Percentiles rank a stretch among this genome's conserved stretches.
Conservation (phyloP, 2,329 filamentous ascomycete species). For the Drechslerella coelobrocha region DNA sequence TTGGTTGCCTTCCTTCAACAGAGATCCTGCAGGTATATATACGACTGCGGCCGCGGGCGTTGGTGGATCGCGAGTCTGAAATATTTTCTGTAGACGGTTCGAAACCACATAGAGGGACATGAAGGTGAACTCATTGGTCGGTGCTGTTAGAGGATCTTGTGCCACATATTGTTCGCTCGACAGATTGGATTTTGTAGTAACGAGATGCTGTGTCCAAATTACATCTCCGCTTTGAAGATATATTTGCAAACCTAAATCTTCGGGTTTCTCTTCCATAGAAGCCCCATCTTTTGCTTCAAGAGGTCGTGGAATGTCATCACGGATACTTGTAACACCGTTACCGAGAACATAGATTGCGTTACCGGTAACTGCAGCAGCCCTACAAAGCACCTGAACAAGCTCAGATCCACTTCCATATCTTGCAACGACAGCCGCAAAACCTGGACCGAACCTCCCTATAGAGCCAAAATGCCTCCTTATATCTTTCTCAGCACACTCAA, state of each 20-base stretch:
- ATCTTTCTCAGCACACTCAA: slow-evolving; percentile 67
- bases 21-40: slow-evolving; percentile 53
- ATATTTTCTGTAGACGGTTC: slow-evolving; percentile 1
- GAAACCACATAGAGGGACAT: slow-evolving; percentile 64
- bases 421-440: slow-evolving; percentile 86
- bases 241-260: slow-evolving; percentile 56
- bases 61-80: slow-evolving; percentile 31
- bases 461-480: slow-evolving; percentile 83
- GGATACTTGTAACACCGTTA: slow-evolving; percentile 66
- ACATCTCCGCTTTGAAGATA: slow-evolving; percentile 66
- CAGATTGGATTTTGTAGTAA: slow-evolving; percentile 74
- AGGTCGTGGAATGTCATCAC: slow-evolving; percentile 47
- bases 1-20: slow-evolving; percentile 51
- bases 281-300: slow-evolving; percentile 40
- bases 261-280: slow-evolving; percentile 53
- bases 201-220: slow-evolving; percentile 65
- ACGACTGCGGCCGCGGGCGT: slow-evolving; percentile 25
- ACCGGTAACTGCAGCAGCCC: slow-evolving; percentile 81
- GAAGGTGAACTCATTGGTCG: slow-evolving; percentile 56
- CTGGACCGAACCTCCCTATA: slow-evolving; percentile 84
- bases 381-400: slow-evolving; percentile 87
- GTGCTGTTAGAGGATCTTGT: slow-evolving; percentile 59
- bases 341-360: slow-evolving; percentile 88
- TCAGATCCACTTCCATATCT: slow-evolving; percentile 94
- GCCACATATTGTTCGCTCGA: slow-evolving; percentile 71